These are phyloP conservation scores for Talaromyces piceae DNA, from an alignment of 2,329 filamentous ascomycete species.

Conservation along the genomic window DNA sequence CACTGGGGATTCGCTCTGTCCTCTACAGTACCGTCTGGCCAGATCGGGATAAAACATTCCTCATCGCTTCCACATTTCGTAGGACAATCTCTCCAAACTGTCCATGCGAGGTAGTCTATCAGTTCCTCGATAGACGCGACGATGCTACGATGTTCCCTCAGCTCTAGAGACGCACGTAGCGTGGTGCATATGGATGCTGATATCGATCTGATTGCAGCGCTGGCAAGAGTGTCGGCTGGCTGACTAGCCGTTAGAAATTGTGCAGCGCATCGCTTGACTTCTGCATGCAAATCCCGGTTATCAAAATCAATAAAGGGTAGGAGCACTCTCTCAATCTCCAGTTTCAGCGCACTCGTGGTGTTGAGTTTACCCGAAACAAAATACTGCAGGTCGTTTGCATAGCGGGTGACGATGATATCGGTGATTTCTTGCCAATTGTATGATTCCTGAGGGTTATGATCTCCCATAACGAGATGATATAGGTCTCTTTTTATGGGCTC, in stretches of 20 bases:
- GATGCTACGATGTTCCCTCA: slow-evolving; percentile 18
- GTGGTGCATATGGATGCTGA: slow-evolving; percentile 25
- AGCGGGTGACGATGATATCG: slow-evolving; percentile 59
- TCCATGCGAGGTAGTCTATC: slow-evolving; percentile 49
- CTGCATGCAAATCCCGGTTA: slow-evolving; percentile 18
- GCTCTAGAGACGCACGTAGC: slow-evolving; percentile 18
- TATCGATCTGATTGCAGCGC: slow-evolving; percentile 21
- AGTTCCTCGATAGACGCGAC: slow-evolving; percentile 33
- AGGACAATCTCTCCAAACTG: slow-evolving; percentile 50
- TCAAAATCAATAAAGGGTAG: slow-evolving; percentile 30
- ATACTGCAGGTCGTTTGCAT: slow-evolving; percentile 47
- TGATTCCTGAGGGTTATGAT: slow-evolving; percentile 19
- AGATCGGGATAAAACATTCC: slow-evolving; percentile 55
- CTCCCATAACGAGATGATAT: slow-evolving; percentile 30
- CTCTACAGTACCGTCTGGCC: slow-evolving; percentile 49
- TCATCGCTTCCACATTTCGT: slow-evolving; percentile 46
- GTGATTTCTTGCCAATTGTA: slow-evolving; percentile 60
- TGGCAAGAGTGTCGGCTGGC: slow-evolving; percentile 17
- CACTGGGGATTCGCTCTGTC: slow-evolving; percentile 49
- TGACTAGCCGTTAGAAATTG: slow-evolving; percentile 25
- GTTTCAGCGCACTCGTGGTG: slow-evolving; percentile 17
- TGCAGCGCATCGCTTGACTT: slow-evolving; percentile 24
- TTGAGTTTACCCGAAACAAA: slow-evolving; percentile 22
- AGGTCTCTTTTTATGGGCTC: slow-evolving; percentile 39
- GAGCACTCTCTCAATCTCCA: slow-evolving; percentile 23